Base-by-base conservation (phyloP, 2,329 filamentous ascomycete species). In the Colletotrichum liaoningense region DNA sequence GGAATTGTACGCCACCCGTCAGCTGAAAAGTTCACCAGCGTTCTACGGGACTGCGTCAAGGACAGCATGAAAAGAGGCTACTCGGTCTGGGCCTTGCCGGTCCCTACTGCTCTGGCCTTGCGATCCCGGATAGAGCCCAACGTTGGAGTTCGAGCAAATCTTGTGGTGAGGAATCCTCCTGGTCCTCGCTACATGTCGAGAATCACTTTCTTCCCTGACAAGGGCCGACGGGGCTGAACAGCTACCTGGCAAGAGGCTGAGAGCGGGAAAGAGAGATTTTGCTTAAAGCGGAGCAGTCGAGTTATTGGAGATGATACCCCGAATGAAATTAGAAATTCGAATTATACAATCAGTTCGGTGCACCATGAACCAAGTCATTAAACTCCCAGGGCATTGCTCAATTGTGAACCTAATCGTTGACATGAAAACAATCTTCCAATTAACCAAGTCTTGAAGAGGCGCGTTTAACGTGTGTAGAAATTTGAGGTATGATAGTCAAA, bases 1-100 rank as follows among this genome's bases (percentile, higher is more conserved):
- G 85, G 84, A 5, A 76, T 88, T 4, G 64, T 66, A 1, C 67
- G 70, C 0, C 46, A 79, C 0, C 80, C 80, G 0, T 74, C 74
- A 0, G 64, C 77, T 5, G 67, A 63, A 11, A 74, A 16, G 9
- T 82, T 86, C 69, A 84, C 81, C 1, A 26, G 30, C 1, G 70
- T 83, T 28, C 77, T 86, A 38, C 80, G 81, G 19, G 74, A 76
- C 5, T 83, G 83, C 5, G 80, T 84, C 0, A 72, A 70, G 3
- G 76, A 75, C 5, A 85, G 84, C 65, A 76, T 81, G 68, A 60
- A 70, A 5, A 80, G 77, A 55, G 81, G 81, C 4, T 86, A 86
- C 72, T 73, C 73, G 28, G 33, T 58, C 26, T 73, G 65, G 60
- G 69, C 64, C 12, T n/a, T 74, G 5, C 30, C 64, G 16, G 58